Evolutionary conservation across 495 filamentous ascomycete genomes (phyloP).

Genomic region (Paragyromitra xinjiangensis): DNA sequence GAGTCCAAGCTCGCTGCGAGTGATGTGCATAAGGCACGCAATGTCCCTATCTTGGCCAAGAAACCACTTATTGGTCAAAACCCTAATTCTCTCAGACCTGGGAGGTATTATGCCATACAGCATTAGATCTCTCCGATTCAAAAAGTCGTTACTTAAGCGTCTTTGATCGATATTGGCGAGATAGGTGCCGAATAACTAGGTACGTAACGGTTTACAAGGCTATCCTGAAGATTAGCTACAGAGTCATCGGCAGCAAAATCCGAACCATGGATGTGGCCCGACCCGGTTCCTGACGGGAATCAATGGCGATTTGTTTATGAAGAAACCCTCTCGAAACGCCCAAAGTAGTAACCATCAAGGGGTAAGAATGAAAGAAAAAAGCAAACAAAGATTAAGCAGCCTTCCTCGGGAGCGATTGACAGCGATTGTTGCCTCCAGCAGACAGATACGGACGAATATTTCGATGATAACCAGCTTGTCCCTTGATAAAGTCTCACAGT

Average conservation of each 20-base stretch:
- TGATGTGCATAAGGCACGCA: conserved; percentile 43
- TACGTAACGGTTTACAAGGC: conserved; percentile 8
- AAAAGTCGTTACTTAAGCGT: conserved; percentile 24
- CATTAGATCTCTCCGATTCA: conserved; percentile 28
- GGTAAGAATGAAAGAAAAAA: conserved; percentile 25
- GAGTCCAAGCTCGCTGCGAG: conserved; percentile 20
- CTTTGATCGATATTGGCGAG: conserved; percentile 33
- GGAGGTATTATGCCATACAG: conserved; percentile 15
- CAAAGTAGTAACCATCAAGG: conserved; percentile 38
- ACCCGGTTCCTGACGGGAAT: conserved; percentile 31
- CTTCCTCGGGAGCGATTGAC: conserved; percentile 29
- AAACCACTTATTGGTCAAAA: conserved; percentile 35
- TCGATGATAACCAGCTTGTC: conserved; percentile 29
- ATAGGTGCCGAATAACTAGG: conserved; percentile 11
- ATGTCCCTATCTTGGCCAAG: conserved; percentile 32
- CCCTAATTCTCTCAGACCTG: conserved; percentile 41
- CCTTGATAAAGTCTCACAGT: conserved; percentile 29
- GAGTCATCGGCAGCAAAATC: conserved; percentile 36
- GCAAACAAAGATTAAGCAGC: conserved; percentile 43
- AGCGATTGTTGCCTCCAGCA: conserved; percentile 7
- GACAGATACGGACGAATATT: conserved; percentile 30
- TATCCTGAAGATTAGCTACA: conserved; percentile 19
- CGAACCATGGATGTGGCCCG: conserved; percentile 47
- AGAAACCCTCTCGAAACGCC: conserved; percentile 13
- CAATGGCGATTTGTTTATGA: conserved; percentile 31